Percentiles rank a stretch among this genome's conserved stretches.
These are phyloP conservation scores for Fusarium sp. DNA, from an alignment of 2,329 filamentous ascomycete genomes.

Conservation along the genomic window DNA sequence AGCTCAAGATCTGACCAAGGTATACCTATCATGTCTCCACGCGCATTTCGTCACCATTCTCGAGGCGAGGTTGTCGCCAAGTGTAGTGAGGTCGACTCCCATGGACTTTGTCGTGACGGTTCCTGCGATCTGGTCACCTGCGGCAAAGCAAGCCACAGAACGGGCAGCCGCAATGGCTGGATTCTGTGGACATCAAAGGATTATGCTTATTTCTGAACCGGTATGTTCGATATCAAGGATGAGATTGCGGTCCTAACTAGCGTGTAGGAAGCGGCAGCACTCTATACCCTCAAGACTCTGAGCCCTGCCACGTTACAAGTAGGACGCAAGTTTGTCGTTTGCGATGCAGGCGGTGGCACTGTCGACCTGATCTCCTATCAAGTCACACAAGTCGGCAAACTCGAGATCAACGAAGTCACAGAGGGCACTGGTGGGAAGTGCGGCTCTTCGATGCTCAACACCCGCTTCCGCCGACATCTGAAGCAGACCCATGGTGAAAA, in stretches of 20 bases:
- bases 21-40: conserved; percentile 58
- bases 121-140: conserved; percentile 65
- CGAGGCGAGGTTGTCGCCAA: conserved; percentile 52
- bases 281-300: conserved; percentile 57
- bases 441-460: conserved; percentile 59
- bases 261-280: conserved; percentile 57
- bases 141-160: conserved; percentile 60
- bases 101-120: conserved; percentile 65
- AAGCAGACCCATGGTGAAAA: conserved; percentile 54
- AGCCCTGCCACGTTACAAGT: conserved; percentile 52
- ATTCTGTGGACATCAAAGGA: conserved; percentile 52
- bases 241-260: conserved; percentile 22
- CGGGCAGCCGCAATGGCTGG: conserved; percentile 51
- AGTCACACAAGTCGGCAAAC: conserved; percentile 52
- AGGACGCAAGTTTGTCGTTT: conserved; percentile 60
- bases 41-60: conserved; percentile 57
- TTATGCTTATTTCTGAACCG: conserved; percentile 60
- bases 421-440: conserved; percentile 59
- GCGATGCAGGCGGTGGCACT: conserved; percentile 63
- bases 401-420: conserved; percentile 59
- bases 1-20: conserved; percentile 48
- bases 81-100: conserved; percentile 53
- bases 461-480: conserved; percentile 56
- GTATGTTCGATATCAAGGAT: conserved; percentile 37
- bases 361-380: conserved; percentile 63